Evolutionary conservation across 2,329 filamentous ascomycete genomes (phyloP).

Genomic region (Cytospora schulzeri): DNA sequence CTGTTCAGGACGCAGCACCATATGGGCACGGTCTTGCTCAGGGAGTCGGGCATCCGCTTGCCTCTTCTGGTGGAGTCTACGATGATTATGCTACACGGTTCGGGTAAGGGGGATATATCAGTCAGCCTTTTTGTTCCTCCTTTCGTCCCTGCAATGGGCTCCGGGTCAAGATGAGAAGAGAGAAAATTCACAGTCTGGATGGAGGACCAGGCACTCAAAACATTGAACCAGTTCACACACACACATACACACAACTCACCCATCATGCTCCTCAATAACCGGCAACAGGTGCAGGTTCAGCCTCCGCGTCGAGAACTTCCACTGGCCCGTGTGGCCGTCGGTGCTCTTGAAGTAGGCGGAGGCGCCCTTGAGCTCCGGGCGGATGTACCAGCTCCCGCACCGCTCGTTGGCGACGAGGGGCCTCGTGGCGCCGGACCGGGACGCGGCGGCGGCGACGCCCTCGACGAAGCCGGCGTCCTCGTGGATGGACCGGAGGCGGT

Average conservation of each 20-base stretch:
- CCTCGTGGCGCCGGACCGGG: conserved; percentile 45
- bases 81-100: conserved; percentile 74
- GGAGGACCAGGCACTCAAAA: not conserved
- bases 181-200: no score
- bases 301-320: conserved; percentile 83
- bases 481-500: conserved; percentile 79
- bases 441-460: conserved; percentile 52
- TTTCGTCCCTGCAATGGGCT: not conserved
- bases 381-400: conserved; percentile 94
- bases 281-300: conserved; percentile 82
- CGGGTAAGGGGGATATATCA: not conserved
- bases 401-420: conserved; percentile 90
- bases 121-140: not conserved
- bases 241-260: conserved; percentile 49
- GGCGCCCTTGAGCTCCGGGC: conserved; percentile 62
- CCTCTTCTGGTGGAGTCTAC: conserved; percentile 92
- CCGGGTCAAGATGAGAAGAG: not conserved
- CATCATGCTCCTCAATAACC: conserved; percentile 65
- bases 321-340: conserved; percentile 88
- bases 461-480: conserved; percentile 76
- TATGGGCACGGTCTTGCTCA: conserved; percentile 90
- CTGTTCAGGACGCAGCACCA: conserved; percentile 90
- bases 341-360: conserved; percentile 98
- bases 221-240: no score
- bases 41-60: conserved; percentile 92